Evolutionary conservation across 1,284 basidiomycete genomes (phyloP), one percentile per base, ranked within the genome.

Genomic region (Abortiporus biennis): DNA sequence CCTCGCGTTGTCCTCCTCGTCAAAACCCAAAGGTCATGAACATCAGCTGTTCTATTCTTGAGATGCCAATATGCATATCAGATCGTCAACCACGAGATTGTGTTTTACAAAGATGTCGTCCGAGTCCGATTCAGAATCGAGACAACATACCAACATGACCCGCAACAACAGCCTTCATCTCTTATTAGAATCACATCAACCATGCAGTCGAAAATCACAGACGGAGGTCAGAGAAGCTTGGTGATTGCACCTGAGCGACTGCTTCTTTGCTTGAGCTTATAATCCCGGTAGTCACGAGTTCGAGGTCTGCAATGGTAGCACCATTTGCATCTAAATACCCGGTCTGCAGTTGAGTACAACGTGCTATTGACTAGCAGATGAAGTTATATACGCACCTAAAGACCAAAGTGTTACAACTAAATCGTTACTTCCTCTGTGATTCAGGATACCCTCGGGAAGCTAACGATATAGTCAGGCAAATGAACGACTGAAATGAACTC

Each of bases 371-470:
- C 8, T 8, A 34, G 5, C 12, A 36, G 19, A 19, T 22, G 5
- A 16, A 16, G 13, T 24, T 11, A n/a, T n/a, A n/a, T 2, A 42
- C 62, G 40, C 44, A 67, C 66, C 56, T 9, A 69, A 52, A 15
- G 67, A 65, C 68, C 67, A 69, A 9, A 70, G 42, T 1, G 64
- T 62, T 20, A 70, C 51, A 25, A 68, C 44, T 13, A 69, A 50
- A 21, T 67, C 66, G 36, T 70, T 69, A 13, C 52, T 52, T 2
- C 66, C 67, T 31, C 59, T 58, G 40, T 67, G 64, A 48, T 70
- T 65, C 24, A 70, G 44, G 33, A 70, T 68, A 13, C 68, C 67
- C 47, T 69, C 66, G 0, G 67, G 67, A 21, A 69, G 53, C 23
- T 67, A 58, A 29, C n/a, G 15, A 30, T 11, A 34, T 23, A 19